Evolutionary conservation across 2,329 filamentous ascomycete genomes (phyloP), one percentile per base, ranked within the genome.

Genomic region (Monilinia fructigena): DNA sequence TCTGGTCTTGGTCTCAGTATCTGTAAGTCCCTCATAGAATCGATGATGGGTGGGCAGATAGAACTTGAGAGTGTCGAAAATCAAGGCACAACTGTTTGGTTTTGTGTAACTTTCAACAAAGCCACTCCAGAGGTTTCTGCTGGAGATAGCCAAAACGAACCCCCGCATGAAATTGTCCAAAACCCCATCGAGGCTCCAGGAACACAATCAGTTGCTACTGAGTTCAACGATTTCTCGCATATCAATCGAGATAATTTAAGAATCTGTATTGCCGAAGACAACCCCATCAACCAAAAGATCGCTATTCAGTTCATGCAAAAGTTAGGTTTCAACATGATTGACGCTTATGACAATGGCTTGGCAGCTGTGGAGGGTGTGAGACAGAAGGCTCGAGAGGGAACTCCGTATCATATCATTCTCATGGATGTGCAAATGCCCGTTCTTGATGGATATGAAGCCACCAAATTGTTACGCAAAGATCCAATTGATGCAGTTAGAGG

Each of bases 341-440:
- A 94, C 76, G 93, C 93, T 0, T 97, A 93, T 75, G 91, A 92
- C 70, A 96, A 98, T 75, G 94, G 94, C 0, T 84, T 90, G 69
- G 92, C 93, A 78, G 93, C 93, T 0, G 90, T 97, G 18, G 91
- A 96, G 73, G 93, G 92, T 0, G 80, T 97, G n/a, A 87, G 89
- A 11, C 89, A 88, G 67, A 90, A 89, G 69, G 89, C 90, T 4
- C 82, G 80, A 55, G 89, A 91, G 69, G 89, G 89, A 1, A 82
- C 82, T 11, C 93, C 93, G 0, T 97, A 96, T 79, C 93, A 97
- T 74, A 84, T 97, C 42, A 89, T 96, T 52, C 84, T 97, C 55
- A 97, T 97, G 93, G 93, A 97, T 76, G 92, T 96, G 4, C 93
- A 97, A 78, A 97, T 97, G 93, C 93, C 93, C 0, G 87, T 96